Evolutionary conservation across 2,329 filamentous ascomycete species (phyloP).

Genomic region (Tricladium varicosporioides): DNA sequence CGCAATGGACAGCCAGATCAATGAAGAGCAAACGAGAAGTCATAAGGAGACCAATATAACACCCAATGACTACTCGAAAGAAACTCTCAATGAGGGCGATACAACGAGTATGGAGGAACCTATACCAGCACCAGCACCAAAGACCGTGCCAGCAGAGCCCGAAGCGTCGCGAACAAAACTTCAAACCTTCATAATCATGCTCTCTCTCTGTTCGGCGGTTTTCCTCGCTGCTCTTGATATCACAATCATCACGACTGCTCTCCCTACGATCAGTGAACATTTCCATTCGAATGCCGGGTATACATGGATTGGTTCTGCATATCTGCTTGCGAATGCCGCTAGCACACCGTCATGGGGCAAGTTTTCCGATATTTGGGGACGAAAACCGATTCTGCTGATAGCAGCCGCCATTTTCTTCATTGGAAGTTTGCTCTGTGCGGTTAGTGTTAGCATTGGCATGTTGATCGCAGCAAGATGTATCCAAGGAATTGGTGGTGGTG

Average conservation of each 20-base stretch:
- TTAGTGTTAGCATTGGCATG: constrained; percentile 44
- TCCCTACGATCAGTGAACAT: constrained; percentile 56
- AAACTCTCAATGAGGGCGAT: constrained; percentile 1
- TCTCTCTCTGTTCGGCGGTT: constrained; percentile 32
- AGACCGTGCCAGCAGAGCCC: constrained; percentile 13
- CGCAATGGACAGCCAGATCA: constrained; percentile 3
- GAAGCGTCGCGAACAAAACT: constrained; percentile 32
- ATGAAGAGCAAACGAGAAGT: not conserved
- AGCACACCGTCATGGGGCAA: constrained; percentile 65
- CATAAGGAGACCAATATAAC: not conserved
- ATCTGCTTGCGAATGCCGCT: constrained; percentile 67
- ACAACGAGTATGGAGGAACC: constrained; percentile 7
- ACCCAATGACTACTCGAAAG: not conserved
- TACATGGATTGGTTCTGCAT: constrained; percentile 75
- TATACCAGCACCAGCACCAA: not conserved
- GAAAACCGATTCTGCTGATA: constrained; percentile 50
- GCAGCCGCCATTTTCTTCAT: constrained; percentile 50
- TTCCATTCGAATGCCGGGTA: constrained; percentile 53
- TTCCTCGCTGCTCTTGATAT: constrained; percentile 35
- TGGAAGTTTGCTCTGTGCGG: constrained; percentile 49
- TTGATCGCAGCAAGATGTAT: constrained; percentile 43
- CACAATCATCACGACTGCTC: constrained; percentile 60
- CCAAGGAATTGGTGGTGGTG: constrained; percentile 52
- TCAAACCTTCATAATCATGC: constrained; percentile 33
- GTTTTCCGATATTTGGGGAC: constrained; percentile 56